Evolutionary conservation across 225 moss, liverwort and hornwort species (phyloP), one percentile per base, ranked within the genome.

Genomic region (Bryoerythrophyllum caledonicum): DNA sequence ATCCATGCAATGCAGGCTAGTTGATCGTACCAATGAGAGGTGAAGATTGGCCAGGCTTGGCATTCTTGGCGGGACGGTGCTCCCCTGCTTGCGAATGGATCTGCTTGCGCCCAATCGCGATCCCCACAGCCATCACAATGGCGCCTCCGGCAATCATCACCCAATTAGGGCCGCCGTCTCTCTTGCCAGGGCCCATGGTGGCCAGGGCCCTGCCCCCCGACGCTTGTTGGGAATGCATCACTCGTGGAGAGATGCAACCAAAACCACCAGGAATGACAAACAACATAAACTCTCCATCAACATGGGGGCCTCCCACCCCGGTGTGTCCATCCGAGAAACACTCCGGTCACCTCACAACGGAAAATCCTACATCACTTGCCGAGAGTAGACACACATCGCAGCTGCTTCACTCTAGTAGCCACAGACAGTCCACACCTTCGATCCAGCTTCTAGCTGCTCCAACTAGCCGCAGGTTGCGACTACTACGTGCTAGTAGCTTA

Each of bases 121-220:
- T 80, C 58, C 80, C 80, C 59, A 80, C 73, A 13, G 84, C 80
- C 84, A 84, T 80, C 58, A 77, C 80, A 55, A 84, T 61, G 65
- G 77, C 84, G 55, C 84, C 70, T 20, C 80, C 84, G 10, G 80
- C 80, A 19, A 84, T 57, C 74, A 84, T 60, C 5, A 80, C 60
- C 84, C 84, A 84, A 60, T 80, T 80, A 27, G 77, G 74, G 32
- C 32, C 32, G 1, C 80, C 77, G 26, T 84, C 84, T 60, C 77
- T 51, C 63, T 79, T 83, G 37, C 32, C 32, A 5, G 43, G 62
- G 46, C 61, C 79, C 79, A 83, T 76, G 49, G 67, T 76, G 56
- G 62, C 63, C 38, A 75, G 40, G 25, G 60, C 11, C 70, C 61
- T 79, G 53, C 30, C 83, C 67, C 72, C 68, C 26, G 70, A 28